Evolutionary conservation across 345 rosid species (phyloP).

Genomic region (Eucalyptus guilfoylei): DNA sequence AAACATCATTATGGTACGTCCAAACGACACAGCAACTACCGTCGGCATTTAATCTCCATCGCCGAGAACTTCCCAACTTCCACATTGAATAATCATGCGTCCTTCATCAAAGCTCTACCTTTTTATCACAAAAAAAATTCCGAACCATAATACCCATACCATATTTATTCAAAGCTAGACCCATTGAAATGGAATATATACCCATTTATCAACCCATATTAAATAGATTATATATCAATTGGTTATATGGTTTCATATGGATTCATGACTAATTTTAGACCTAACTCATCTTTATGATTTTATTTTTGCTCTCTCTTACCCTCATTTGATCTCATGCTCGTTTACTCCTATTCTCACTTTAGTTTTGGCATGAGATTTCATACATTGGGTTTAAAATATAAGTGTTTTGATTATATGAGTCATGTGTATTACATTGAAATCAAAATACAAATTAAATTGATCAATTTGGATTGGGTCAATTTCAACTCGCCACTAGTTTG

Average conservation of each 20-base stretch:
- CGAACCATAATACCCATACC: background rate
- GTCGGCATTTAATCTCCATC: background rate
- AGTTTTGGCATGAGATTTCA: background rate
- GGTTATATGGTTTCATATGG: background rate
- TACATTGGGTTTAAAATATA: background rate
- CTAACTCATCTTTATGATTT: fast-evolving
- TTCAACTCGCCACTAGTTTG: background rate
- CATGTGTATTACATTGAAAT: fast-evolving
- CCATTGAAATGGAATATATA: background rate
- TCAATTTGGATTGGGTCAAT: fast-evolving
- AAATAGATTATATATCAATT: too few species aligned
- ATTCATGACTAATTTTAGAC: background rate
- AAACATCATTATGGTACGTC: background rate
- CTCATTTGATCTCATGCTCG: too few species aligned
- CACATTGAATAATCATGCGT: background rate
- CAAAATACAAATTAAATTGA: fast-evolving
- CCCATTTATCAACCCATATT: background rate
- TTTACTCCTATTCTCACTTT: too few species aligned
- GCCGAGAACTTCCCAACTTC: background rate
- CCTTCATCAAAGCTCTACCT: background rate
- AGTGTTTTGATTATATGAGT: background rate
- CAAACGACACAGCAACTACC: background rate
- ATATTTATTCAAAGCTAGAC: background rate
- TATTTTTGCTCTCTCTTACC: fast-evolving
- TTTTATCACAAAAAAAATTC: background rate